Percentiles rank a stretch among this genome's conserved stretches.
Conservation (phyloP, 2,329 filamentous ascomycete species). For the Ilyonectria destructans region DNA sequence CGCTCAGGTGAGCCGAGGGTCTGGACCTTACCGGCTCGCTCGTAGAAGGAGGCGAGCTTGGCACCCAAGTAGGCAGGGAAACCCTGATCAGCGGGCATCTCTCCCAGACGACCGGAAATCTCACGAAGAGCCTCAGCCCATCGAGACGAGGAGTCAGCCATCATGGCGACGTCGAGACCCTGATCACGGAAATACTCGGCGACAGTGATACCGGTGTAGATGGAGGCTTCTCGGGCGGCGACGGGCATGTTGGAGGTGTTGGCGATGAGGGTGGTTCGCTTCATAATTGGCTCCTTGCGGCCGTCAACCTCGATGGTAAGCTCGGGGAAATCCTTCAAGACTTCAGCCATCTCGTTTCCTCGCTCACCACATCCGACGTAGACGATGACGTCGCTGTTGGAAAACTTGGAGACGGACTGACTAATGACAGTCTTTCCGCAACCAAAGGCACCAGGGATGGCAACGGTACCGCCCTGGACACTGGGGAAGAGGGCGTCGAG, state of each 20-base stretch:
- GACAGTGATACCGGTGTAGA: constrained; percentile 96
- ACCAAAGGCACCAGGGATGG: constrained; percentile 97
- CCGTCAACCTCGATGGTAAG: constrained; percentile 95
- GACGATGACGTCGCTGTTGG: constrained; percentile 98
- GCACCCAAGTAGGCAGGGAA: constrained; percentile 98
- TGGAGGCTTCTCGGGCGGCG: constrained; percentile 97
- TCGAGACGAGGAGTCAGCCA: constrained; percentile 98
- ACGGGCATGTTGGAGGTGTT: constrained; percentile 99
- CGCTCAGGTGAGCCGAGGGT: constrained; percentile 91
- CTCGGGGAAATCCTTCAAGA: constrained; percentile 99
- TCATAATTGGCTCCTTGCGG: constrained; percentile 99
- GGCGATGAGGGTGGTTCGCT: constrained; percentile 97
- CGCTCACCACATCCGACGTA: constrained; percentile 95
- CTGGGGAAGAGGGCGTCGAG: constrained; percentile 96
- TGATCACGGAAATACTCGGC: constrained; percentile 98
- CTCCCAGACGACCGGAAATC: constrained; percentile 97
- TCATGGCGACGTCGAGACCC: constrained; percentile 98
- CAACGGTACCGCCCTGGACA: constrained; percentile 97
- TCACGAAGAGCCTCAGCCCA: constrained; percentile 99
- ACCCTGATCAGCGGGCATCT: constrained; percentile 99
- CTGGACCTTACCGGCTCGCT: constrained; percentile 91
- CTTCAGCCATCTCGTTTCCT: constrained; percentile 99
- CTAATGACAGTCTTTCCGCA: constrained; percentile 99
- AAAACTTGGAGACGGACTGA: constrained; percentile 99
- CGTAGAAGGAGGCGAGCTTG: constrained; percentile 99